Evolutionary conservation across 208 protist genomes (phyloP).

Genomic region (Wallacemonas sp.): DNA sequence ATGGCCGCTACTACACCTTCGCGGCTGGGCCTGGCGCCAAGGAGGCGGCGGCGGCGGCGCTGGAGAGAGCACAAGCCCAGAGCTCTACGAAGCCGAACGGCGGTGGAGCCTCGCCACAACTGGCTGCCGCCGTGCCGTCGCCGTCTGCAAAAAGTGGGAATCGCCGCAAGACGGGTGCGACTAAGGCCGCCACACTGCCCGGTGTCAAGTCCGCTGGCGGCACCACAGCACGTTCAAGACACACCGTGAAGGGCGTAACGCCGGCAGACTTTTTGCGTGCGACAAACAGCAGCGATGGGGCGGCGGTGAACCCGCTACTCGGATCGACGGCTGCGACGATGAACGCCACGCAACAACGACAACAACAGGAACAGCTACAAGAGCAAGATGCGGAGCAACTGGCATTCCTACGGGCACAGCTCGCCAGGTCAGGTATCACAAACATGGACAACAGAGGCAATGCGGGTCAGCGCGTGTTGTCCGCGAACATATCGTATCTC

Average conservation of each 20-base stretch:
- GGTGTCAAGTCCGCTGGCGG: neutral
- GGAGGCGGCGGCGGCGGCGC: slow-evolving; percentile 3
- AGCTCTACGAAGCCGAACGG: too few relatives aligned
- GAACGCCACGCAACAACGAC: neutral
- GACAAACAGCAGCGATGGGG: neutral
- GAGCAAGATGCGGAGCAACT: neutral
- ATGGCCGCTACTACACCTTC: slow-evolving; percentile 18
- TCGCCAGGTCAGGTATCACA: neutral
- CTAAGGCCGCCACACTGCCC: neutral
- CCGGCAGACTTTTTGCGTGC: slow-evolving; percentile 13
- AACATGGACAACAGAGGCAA: neutral
- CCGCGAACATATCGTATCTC: slow-evolving; percentile 15
- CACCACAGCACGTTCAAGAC: neutral
- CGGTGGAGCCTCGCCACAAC: too few relatives aligned
- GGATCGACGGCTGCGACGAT: too few relatives aligned
- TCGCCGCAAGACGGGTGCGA: too few relatives aligned
- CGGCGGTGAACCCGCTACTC: neutral
- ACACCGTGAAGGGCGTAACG: slow-evolving; percentile 15
- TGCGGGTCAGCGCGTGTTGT: neutral
- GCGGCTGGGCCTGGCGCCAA: slow-evolving; percentile 20
- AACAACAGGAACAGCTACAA: neutral
- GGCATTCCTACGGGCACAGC: slow-evolving; percentile 5
- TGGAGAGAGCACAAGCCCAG: slow-evolving; percentile 1
- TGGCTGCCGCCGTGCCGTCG: too few relatives aligned
- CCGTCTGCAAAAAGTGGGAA: too few relatives aligned